Percentiles rank a stretch among this genome's conserved stretches.
Conservation (phyloP, 345 rosid genomes). For the Kandelia obovata region DNA sequence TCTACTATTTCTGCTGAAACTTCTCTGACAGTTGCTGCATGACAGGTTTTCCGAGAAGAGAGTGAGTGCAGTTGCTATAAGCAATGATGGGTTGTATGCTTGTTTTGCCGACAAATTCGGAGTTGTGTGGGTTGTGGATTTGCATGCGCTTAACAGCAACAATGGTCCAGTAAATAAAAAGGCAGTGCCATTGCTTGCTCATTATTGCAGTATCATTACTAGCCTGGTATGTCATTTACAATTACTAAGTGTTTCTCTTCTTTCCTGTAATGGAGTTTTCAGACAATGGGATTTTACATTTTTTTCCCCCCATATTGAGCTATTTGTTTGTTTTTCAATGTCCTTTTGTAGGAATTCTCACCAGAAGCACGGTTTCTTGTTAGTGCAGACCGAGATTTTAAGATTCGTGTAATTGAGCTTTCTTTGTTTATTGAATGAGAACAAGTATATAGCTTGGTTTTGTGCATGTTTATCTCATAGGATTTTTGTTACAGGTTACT, state of each 20-base stretch:
- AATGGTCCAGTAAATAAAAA: slow-evolving; percentile 39
- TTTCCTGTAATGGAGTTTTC: background rate
- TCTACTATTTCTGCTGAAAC: background rate
- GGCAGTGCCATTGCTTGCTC: slow-evolving; percentile 72
- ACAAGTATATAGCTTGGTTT: slow-evolving; percentile 6
- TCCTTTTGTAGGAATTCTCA: slow-evolving; percentile 68
- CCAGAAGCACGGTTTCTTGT: slow-evolving; percentile 70
- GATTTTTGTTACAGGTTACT: slow-evolving; percentile 53
- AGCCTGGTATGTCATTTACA: slow-evolving; percentile 49
- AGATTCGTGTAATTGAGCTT: slow-evolving; percentile 68
- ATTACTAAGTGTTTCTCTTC: background rate
- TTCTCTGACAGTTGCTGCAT: slow-evolving; percentile 7
- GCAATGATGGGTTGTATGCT: slow-evolving; percentile 55
- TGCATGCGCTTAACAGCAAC: slow-evolving; percentile 41
- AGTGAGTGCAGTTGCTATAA: slow-evolving; percentile 77
- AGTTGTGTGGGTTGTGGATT: slow-evolving; percentile 81
- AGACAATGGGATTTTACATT: background rate
- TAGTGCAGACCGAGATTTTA: slow-evolving; percentile 84
- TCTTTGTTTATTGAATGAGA: slow-evolving; percentile 12
- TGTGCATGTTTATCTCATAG: slow-evolving; percentile 6
- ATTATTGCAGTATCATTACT: slow-evolving; percentile 95
- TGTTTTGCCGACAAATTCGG: slow-evolving; percentile 97
- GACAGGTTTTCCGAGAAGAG: slow-evolving; percentile 82
- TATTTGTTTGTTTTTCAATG: background rate
- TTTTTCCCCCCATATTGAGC: background rate